A percentile compares a stretch with the other conserved stretches of the same genome.
phyloP scores from a whole-genome alignment of 2,329 filamentous ascomycete species.

The Hysterium pulicare region DNA sequence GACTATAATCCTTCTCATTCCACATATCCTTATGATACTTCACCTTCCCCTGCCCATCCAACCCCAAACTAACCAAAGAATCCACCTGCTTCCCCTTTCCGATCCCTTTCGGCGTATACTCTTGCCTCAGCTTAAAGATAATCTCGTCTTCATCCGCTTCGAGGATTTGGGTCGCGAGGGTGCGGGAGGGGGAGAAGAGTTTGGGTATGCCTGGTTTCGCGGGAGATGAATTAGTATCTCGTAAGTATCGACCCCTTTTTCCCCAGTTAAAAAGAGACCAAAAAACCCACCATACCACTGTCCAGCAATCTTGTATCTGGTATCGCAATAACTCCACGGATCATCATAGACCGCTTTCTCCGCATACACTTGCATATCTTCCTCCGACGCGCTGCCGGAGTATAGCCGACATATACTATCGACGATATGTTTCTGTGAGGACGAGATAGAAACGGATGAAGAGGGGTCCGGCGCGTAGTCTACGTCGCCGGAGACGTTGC shows the following conservation, averaged over 20 bases:
- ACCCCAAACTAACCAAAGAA: constrained; percentile 38
- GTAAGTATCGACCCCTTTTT: too few species aligned
- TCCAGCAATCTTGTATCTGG: constrained; percentile 50
- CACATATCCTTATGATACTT: constrained; percentile 51
- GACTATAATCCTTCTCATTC: constrained; percentile 49
- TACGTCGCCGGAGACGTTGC: constrained; percentile 26
- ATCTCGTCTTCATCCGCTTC: constrained; percentile 38
- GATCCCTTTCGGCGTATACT: constrained; percentile 43
- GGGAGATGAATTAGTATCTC: too few species aligned
- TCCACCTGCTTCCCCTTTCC: constrained; percentile 39
- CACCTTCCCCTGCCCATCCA: constrained; percentile 42
- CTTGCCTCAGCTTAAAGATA: constrained; percentile 49
- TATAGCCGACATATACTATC: constrained; percentile 45
- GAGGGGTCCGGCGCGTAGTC: constrained; percentile 44
- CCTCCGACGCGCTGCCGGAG: constrained; percentile 45
- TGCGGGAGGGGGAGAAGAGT: constrained; percentile 39
- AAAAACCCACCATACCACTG: constrained; percentile 47
- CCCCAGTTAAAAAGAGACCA: constrained; percentile 3
- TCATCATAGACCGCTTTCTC: constrained; percentile 48
- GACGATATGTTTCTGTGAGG: constrained; percentile 40
- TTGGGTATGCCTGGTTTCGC: constrained; percentile 43
- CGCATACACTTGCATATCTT: constrained; percentile 50
- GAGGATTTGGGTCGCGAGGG: constrained; percentile 43
- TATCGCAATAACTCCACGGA: constrained; percentile 50
- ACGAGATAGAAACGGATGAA: constrained; percentile 31